Evolutionary conservation across 495 filamentous ascomycete species (phyloP).

Genomic region (Articulospora tetracladia): DNA sequence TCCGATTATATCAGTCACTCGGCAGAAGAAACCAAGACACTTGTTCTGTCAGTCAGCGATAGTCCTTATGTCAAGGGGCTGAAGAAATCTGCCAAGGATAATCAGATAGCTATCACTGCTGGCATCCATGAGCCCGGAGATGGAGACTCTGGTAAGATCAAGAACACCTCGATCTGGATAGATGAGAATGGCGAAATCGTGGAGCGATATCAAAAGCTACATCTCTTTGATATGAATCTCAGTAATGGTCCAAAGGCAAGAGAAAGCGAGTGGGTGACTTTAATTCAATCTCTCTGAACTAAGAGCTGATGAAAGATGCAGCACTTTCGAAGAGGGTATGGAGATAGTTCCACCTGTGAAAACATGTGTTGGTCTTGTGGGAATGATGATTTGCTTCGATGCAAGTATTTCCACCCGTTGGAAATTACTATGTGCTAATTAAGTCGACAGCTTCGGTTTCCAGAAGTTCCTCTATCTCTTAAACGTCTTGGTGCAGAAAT

Average conservation of each 20-base stretch:
- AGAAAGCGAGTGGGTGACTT: constrained; percentile 50
- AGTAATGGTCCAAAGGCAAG: constrained; percentile 40
- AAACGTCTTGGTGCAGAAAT: constrained; percentile 61
- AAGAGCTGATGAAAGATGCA: not conserved
- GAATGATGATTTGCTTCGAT: constrained; percentile 83
- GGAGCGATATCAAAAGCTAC: constrained; percentile 72
- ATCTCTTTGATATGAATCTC: constrained; percentile 74
- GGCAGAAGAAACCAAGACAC: constrained; percentile 56
- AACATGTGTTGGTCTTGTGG: constrained; percentile 68
- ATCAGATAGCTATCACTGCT: constrained; percentile 69
- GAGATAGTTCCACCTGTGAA: constrained; percentile 66
- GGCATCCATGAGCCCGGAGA: constrained; percentile 72
- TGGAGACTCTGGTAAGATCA: constrained; percentile 44
- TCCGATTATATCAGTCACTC: constrained; percentile 77
- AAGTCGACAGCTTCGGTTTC: constrained; percentile 57
- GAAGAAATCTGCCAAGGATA: constrained; percentile 53
- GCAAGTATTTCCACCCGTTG: constrained; percentile 34
- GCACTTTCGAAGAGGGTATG: constrained; percentile 54
- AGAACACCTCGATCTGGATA: constrained; percentile 70
- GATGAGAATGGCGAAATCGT: constrained; percentile 54
- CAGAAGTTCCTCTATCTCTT: constrained; percentile 66
- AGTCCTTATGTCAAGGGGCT: constrained; percentile 67
- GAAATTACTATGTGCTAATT: not conserved
- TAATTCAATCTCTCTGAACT: not conserved
- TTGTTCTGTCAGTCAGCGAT: constrained; percentile 53